Base-by-base conservation (phyloP, 1,284 basidiomycete genomes). In the Veloboletus limbatus region DNA sequence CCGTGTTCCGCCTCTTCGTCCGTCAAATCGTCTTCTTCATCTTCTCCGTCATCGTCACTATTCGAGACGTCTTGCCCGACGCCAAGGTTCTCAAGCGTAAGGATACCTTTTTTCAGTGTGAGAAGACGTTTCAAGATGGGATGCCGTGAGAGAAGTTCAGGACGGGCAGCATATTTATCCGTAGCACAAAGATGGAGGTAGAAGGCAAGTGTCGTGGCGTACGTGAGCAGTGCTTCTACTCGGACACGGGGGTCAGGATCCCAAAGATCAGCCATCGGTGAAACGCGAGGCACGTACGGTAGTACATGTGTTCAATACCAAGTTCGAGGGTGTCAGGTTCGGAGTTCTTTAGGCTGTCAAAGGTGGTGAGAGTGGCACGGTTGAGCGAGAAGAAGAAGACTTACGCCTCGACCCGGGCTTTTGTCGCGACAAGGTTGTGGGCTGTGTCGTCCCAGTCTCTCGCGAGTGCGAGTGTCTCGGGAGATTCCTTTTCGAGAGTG, bases 151-250 rank as follows among this genome's bases (percentile, higher is more conserved):
- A 95, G 77, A 27, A 77, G 69, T 24, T 85, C 76, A 2, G 88
- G 87, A 14, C 77, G 71, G 54, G 74, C 65, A 32, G 76, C 67
- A 64, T 88, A 79, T 69, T 84, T 78, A 33, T 79, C 71, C 42
- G 78, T 79, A 17, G 88, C 74, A 13, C 91, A 82, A 21, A 99
- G 77, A 65, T 95, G 85, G 41, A 99, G 76, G 71, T 97, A 98
- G 72, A 95, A 98, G 0, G 94, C 88, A 36, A 98, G 83, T 2
- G 85, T 88, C 2, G 93, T 91, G 8, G 89, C 78, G 65, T 99
- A 99, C 8, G 94, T 91, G 35, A 96, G 70, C 3, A 97, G 75
- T 2, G 92, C 81, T 74, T 97, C 92, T 93, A 63, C 42, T 45
- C 53, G 45, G 17, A 32, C 32, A 45, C 36, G 20, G 45, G 13